phyloP scores from a whole-genome alignment of 108 stramenopile genomes.

The Skeletonema menzelii region DNA sequence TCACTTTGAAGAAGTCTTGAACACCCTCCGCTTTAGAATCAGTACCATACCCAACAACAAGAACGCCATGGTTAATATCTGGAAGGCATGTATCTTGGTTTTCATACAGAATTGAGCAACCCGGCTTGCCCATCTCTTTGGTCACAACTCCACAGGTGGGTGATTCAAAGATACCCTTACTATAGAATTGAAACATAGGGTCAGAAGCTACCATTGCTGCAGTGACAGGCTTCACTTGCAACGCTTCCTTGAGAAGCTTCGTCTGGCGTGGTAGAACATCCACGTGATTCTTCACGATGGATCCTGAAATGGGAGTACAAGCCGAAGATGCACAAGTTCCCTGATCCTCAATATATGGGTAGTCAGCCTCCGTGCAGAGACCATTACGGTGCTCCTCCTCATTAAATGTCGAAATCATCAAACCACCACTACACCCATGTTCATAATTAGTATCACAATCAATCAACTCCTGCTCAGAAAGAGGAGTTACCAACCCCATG shows the following conservation, averaged over 20 bases:
- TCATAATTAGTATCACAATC: slow-evolving; percentile 87
- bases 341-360: slow-evolving; percentile 81
- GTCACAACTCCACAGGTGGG: slow-evolving; percentile 62
- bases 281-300: slow-evolving; percentile 71
- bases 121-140: slow-evolving; percentile 8
- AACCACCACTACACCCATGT: slow-evolving; percentile 92
- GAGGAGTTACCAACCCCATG: slow-evolving; percentile 73
- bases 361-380: slow-evolving; percentile 89
- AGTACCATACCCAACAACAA: slow-evolving; percentile 94
- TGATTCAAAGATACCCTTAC: slow-evolving; percentile 86
- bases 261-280: slow-evolving; percentile 78
- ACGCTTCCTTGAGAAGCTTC: slow-evolving; percentile 69
- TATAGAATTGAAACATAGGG: slow-evolving; percentile 95
- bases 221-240: slow-evolving; percentile 77
- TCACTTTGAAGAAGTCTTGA: slow-evolving; percentile 81
- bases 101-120: slow-evolving; percentile 27
- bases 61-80: slow-evolving; percentile 93
- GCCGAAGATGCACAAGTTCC: slow-evolving; percentile 58
- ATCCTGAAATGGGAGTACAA: slow-evolving; percentile 78
- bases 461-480: slow-evolving; percentile 95
- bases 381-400: slow-evolving; percentile 81
- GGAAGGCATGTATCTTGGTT: slow-evolving; percentile 59
- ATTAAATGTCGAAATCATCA: slow-evolving; percentile 95
- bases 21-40: slow-evolving; percentile 47
- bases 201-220: slow-evolving; percentile 83